Conservation (phyloP, 2,329 filamentous ascomycete species). For the Sporothrix luriei region DNA sequence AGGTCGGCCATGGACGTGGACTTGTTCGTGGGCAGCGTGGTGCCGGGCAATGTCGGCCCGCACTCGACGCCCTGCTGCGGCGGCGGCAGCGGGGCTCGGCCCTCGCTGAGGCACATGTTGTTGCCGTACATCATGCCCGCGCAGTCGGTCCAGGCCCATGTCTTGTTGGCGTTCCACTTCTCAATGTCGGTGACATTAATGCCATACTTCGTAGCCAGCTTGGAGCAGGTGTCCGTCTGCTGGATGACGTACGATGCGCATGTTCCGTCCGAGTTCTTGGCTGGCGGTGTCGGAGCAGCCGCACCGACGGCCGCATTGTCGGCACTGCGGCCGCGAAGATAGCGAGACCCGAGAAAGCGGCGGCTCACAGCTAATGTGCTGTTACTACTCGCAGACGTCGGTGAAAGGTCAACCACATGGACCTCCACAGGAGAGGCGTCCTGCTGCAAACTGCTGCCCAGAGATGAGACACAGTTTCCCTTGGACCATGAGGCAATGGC, state of each 20-base stretch:
- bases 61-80: slow-evolving; percentile 36
- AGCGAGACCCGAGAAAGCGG: background rate
- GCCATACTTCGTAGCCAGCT: slow-evolving; percentile 20
- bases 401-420: slow-evolving; percentile 1
- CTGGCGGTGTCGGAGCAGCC: background rate
- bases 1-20: slow-evolving; percentile 34
- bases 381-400: background rate
- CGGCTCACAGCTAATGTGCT: background rate
- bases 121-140: slow-evolving; percentile 24
- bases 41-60: slow-evolving; percentile 43
- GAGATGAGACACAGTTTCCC: slow-evolving; percentile 17
- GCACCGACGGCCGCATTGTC: background rate
- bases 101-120: slow-evolving; percentile 24
- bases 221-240: slow-evolving; percentile 26
- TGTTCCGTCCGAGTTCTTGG: slow-evolving; percentile 18
- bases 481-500: background rate
- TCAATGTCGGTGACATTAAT: slow-evolving; percentile 27
- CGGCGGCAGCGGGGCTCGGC: background rate
- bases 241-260: slow-evolving; percentile 23
- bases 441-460: background rate
- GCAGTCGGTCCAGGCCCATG: slow-evolving; percentile 20
- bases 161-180: slow-evolving; percentile 22
- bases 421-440: background rate
- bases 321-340: background rate
- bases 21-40: slow-evolving; percentile 35